Evolutionary conservation across 2,329 filamentous ascomycete genomes (phyloP).

Genomic region (Trichoderma citrinoviride): DNA sequence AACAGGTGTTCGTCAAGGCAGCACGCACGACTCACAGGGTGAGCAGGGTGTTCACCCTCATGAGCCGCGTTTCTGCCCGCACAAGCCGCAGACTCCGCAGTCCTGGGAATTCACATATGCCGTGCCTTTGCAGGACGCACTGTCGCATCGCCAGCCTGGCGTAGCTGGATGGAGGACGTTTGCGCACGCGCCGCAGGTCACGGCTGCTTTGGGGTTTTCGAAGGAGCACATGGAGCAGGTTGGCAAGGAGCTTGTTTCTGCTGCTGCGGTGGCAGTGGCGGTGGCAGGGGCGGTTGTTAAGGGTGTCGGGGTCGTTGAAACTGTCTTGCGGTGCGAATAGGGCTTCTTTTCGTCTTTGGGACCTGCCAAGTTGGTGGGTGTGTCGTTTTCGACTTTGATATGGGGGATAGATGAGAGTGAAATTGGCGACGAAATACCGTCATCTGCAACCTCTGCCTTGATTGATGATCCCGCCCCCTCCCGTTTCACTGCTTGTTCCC

Average conservation of each 20-base stretch:
- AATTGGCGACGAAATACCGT: neutral
- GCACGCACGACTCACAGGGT: neutral
- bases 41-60: neutral
- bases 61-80: conserved; percentile 45
- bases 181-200: conserved; percentile 67
- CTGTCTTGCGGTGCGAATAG: neutral
- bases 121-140: conserved; percentile 52
- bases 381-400: neutral
- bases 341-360: neutral
- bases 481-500: neutral
- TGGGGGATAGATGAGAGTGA: neutral
- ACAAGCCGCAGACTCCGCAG: conserved; percentile 67
- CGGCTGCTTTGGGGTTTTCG: conserved; percentile 51
- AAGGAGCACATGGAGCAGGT: conserved; percentile 67
- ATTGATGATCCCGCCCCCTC: neutral
- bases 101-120: conserved; percentile 68
- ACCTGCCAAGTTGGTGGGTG: neutral
- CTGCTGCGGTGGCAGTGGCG: neutral
- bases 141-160: conserved; percentile 61
- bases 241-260: neutral
- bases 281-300: neutral
- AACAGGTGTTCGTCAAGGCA: neutral
- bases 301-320: neutral
- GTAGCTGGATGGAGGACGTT: conserved; percentile 62
- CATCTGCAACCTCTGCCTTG: conserved; percentile 1